These are phyloP conservation scores for Geranium incanum DNA, from an alignment of 441 rosid species.

Conservation along the genomic window DNA sequence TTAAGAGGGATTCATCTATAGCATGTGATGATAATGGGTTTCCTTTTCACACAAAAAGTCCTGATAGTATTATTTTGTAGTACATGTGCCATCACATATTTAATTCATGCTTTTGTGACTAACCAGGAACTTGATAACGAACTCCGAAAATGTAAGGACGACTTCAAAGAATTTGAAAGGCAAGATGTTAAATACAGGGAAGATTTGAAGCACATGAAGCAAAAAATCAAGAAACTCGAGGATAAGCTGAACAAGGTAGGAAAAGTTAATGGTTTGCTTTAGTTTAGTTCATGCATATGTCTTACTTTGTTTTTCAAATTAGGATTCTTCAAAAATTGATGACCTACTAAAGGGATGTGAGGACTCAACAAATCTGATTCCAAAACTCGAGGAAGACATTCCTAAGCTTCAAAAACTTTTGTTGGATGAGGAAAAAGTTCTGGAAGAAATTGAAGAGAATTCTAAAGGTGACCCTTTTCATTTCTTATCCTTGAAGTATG, in stretches of 20 bases:
- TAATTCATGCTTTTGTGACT: constrained; percentile 20
- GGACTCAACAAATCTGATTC: constrained; percentile 51
- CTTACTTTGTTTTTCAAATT: constrained; percentile 27
- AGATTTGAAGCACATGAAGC: constrained; percentile 86
- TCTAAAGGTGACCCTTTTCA: constrained; percentile 51
- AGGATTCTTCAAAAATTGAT: constrained; percentile 70
- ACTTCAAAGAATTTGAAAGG: constrained; percentile 91
- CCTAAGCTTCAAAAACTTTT: constrained; percentile 62
- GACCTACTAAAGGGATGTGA: constrained; percentile 60
- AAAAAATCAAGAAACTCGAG: constrained; percentile 86
- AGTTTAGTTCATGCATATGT: constrained; percentile 15
- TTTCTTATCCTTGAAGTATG: neutral
- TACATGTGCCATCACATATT: neutral
- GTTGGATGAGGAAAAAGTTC: constrained; percentile 56
- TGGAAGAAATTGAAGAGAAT: constrained; percentile 67
- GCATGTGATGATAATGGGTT: constrained; percentile 4
- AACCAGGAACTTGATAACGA: constrained; percentile 65
- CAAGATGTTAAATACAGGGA: constrained; percentile 87
- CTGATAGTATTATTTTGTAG: neutral
- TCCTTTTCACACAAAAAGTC: neutral
- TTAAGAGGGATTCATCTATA: neutral
- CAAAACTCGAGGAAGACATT: constrained; percentile 67
- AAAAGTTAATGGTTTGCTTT: constrained; percentile 20
- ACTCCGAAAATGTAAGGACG: constrained; percentile 65
- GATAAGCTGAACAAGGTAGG: constrained; percentile 77